These are phyloP conservation scores for Sergeia podlipaevii DNA, from an alignment of 208 protist genomes.

Conservation along the genomic window DNA sequence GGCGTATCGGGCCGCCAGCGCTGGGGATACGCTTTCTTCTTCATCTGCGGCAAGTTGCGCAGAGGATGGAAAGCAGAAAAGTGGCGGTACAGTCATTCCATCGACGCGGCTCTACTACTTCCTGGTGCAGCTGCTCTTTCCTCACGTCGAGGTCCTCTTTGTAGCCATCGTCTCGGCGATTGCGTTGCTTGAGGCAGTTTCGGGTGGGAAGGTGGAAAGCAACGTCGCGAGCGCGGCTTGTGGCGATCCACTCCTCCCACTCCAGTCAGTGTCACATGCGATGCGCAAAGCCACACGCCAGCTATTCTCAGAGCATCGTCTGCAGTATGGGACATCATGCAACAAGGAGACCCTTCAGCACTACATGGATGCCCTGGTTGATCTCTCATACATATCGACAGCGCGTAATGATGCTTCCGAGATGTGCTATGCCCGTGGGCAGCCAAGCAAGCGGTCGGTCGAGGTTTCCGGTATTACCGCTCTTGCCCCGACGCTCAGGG, in stretches of 20 bases:
- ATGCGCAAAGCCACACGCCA: conserved; percentile 8
- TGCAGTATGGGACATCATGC: conserved; percentile 31
- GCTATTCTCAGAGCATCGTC: conserved; percentile 15
- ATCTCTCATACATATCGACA: background rate
- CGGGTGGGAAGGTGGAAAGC: background rate
- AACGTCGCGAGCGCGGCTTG: too few species aligned
- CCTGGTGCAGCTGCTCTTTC: conserved; percentile 43
- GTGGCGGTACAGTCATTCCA: conserved; percentile 1
- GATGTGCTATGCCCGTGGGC: too few species aligned
- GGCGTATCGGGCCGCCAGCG: background rate
- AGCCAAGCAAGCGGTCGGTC: too few species aligned
- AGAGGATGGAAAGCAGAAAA: background rate
- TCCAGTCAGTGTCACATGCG: background rate
- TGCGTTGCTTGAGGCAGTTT: conserved; percentile 15
- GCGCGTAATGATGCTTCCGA: too few species aligned
- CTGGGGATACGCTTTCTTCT: background rate
- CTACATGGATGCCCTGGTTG: conserved; percentile 18
- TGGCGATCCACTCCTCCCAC: background rate
- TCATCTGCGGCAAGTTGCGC: background rate
- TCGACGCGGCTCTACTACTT: conserved; percentile 44
- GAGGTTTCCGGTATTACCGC: too few species aligned
- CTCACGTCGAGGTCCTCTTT: conserved; percentile 52
- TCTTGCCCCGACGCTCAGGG: too few species aligned
- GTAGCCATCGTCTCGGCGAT: conserved; percentile 16
- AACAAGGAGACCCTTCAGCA: conserved; percentile 49